Percentiles rank a stretch among this genome's conserved stretches.
Evolutionary conservation across 192 early-diverging fungal genomes (phyloP).

Genomic region (Piromyces finnis): DNA sequence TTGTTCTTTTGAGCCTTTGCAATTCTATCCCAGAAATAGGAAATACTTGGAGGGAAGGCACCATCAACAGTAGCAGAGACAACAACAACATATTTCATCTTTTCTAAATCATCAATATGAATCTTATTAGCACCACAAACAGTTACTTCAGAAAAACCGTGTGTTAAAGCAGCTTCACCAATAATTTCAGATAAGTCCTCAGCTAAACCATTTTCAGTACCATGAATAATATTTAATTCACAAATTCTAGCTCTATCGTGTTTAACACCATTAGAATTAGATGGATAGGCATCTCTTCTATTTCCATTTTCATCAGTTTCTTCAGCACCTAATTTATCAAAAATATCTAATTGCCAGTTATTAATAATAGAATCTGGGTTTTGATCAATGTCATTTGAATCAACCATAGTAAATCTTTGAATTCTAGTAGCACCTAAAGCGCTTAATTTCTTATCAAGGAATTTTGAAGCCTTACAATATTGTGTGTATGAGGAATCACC

Average conservation of each 20-base stretch:
- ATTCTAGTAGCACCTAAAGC: constrained; percentile 55
- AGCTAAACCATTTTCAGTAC: not conserved
- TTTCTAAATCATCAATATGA: constrained; percentile 49
- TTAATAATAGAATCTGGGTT: not conserved
- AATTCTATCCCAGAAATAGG: constrained; percentile 76
- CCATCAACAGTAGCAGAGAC: constrained; percentile 84
- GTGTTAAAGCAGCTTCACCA: not conserved
- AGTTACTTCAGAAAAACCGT: not conserved
- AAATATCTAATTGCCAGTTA: not conserved
- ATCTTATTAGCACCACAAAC: not conserved
- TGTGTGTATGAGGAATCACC: constrained; percentile 50
- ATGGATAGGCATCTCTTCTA: not conserved
- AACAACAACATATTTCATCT: constrained; percentile 63
- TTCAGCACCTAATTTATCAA: not conserved
- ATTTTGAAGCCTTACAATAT: constrained; percentile 81
- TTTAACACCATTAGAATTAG: not conserved
- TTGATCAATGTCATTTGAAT: constrained; percentile 78
- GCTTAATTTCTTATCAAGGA: constrained; percentile 61
- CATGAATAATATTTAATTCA: not conserved
- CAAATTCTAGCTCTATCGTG: not conserved
- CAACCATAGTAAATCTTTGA: constrained; percentile 52
- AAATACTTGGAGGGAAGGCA: constrained; percentile 81
- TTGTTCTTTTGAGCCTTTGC: constrained; percentile 25
- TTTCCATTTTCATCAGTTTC: not conserved
- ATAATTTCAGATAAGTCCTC: not conserved